Percentiles rank a stretch among this genome's conserved stretches.
Conservation (phyloP, 768 basidiomycete species). For the Chalciporus pseudorubinellus region DNA sequence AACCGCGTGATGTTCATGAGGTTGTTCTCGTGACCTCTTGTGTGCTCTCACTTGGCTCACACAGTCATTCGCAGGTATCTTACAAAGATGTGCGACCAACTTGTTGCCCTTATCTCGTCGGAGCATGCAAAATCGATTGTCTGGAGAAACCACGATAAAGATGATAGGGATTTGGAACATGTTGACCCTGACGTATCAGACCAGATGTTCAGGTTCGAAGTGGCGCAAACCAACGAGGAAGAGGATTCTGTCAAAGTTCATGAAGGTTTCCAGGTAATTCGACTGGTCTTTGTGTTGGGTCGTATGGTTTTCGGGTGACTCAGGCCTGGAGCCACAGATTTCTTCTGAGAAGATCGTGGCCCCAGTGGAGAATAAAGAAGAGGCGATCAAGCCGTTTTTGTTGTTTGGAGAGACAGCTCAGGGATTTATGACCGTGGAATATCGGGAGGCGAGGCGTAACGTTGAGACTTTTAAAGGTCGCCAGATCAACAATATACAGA, state of each 20-base stretch:
- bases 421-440: slow-evolving; percentile 38
- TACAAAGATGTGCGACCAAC: slow-evolving; percentile 56
- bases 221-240: slow-evolving; percentile 47
- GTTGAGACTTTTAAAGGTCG: background rate
- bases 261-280: slow-evolving; percentile 46
- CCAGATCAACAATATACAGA: slow-evolving; percentile 3
- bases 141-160: slow-evolving; percentile 36
- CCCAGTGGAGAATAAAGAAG: slow-evolving; percentile 7
- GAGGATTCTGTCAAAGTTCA: slow-evolving; percentile 46
- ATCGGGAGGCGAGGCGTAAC: slow-evolving; percentile 11
- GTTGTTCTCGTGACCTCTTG: slow-evolving; percentile 13
- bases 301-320: background rate
- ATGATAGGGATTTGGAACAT: slow-evolving; percentile 21
- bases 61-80: slow-evolving; percentile 36
- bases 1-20: slow-evolving; percentile 64
- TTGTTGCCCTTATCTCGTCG: slow-evolving; percentile 47
- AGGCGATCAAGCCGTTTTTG: slow-evolving; percentile 26
- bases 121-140: slow-evolving; percentile 45
- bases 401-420: slow-evolving; percentile 41
- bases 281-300: background rate
- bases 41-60: no score
- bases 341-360: slow-evolving; percentile 11
- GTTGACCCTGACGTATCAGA: slow-evolving; percentile 42
- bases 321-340: slow-evolving; percentile 1
- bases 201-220: slow-evolving; percentile 52